A percentile compares a stretch with the other conserved stretches of the same genome.
Conservation (phyloP, 257 asterid species). For the Petunia axillaris region DNA sequence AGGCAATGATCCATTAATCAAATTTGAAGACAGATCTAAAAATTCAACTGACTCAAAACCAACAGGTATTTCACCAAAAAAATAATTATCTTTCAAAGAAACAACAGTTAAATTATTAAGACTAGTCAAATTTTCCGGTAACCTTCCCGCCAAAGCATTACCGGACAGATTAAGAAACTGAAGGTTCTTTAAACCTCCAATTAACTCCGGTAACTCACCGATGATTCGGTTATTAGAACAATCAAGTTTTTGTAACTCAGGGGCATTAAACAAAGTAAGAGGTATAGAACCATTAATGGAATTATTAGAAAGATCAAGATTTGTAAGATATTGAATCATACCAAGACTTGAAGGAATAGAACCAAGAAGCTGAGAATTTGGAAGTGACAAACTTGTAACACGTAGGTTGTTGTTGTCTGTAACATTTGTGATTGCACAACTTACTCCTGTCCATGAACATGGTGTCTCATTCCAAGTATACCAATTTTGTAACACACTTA, state of each 20-base stretch:
- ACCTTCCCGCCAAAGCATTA: conserved; percentile 68
- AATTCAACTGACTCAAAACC: conserved; percentile 57
- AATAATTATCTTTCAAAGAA: conserved; percentile 73
- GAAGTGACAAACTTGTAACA: conserved; percentile 68
- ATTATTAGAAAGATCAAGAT: conserved; percentile 71
- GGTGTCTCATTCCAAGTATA: conserved; percentile 57
- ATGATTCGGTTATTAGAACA: conserved; percentile 73
- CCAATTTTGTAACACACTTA: conserved; percentile 62
- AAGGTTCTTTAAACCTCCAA: conserved; percentile 52
- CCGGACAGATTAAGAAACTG: conserved; percentile 72
- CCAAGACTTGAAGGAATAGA: conserved; percentile 70
- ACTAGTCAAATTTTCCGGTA: conserved; percentile 52
- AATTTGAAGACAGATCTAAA: conserved; percentile 87
- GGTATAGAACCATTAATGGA: conserved; percentile 88
- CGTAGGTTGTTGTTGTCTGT: conserved; percentile 51
- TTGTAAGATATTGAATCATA: conserved; percentile 56
- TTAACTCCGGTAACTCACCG: conserved; percentile 64
- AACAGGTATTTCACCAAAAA: conserved; percentile 58
- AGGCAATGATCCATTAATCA: conserved; percentile 76
- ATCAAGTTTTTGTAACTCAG: conserved; percentile 64
- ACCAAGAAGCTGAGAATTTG: conserved; percentile 65
- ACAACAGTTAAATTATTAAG: conserved; percentile 54
- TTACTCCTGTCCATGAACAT: conserved; percentile 84
- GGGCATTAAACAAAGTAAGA: conserved; percentile 55
- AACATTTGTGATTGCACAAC: conserved; percentile 57